A percentile compares a stretch with the other conserved stretches of the same genome.
These are phyloP conservation scores for Annulohypoxylon bovei DNA, from an alignment of 495 filamentous ascomycete species.

Conservation along the genomic window DNA sequence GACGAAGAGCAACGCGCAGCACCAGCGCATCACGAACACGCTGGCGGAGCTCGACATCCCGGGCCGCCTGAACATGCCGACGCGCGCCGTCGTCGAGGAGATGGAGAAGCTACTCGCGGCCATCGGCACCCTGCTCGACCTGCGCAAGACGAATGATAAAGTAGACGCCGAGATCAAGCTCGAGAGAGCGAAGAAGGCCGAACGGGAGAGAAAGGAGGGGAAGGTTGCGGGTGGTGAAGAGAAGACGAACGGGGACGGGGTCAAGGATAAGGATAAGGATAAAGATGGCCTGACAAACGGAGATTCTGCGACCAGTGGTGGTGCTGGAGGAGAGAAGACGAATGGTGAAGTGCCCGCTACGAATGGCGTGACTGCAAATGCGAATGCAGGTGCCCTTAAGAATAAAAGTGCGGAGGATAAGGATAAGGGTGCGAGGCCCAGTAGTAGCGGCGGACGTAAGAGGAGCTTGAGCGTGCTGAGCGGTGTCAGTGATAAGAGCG, in stretches of 20 bases:
- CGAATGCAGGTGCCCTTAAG: constrained; percentile 6
- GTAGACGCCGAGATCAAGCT: constrained; percentile 83
- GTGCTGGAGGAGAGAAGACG: constrained; percentile 26
- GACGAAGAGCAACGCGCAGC: constrained; percentile 84
- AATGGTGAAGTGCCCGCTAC: constrained; percentile 37
- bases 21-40: constrained; percentile 78
- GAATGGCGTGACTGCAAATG: constrained; percentile 30
- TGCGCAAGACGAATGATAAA: constrained; percentile 85
- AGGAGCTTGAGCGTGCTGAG: constrained; percentile 81
- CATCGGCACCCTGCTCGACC: constrained; percentile 80
- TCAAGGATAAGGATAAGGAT: neutral
- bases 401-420: constrained; percentile 30
- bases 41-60: constrained; percentile 84
- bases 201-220: constrained; percentile 58
- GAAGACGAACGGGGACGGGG: neutral
- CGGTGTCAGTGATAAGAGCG: constrained; percentile 72
- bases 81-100: constrained; percentile 76
- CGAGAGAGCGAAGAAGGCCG: constrained; percentile 70
- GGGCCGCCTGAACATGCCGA: constrained; percentile 83
- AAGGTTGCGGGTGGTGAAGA: neutral
- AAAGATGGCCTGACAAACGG: constrained; percentile 18
- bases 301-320: constrained; percentile 25
- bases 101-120: constrained; percentile 82
- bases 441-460: constrained; percentile 63
- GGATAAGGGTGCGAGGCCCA: constrained; percentile 40